Percentiles rank a stretch among this genome's conserved stretches.
These are phyloP conservation scores for Boehmeria nivea DNA, from an alignment of 306 rosid species.

Conservation along the genomic window DNA sequence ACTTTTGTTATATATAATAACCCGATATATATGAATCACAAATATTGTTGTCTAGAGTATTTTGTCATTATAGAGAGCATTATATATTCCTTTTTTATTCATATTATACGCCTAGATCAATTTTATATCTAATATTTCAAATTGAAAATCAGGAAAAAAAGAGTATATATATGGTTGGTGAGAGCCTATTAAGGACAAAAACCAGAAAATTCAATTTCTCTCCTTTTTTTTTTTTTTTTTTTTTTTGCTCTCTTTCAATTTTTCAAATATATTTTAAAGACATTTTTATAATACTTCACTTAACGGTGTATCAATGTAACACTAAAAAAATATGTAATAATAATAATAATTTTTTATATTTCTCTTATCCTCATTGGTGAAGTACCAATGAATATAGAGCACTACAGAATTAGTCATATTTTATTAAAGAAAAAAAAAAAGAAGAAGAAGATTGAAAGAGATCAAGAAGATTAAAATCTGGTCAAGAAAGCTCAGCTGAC, in stretches of 20 bases:
- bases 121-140: not conserved
- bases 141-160: slow-evolving; percentile 5
- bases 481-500: slow-evolving; percentile 45
- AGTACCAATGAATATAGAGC: no score
- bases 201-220: not conserved
- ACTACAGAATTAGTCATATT: no score
- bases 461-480: not conserved
- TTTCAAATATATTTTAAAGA: no score
- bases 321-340: no score
- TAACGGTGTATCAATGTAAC: no score
- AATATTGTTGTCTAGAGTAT: no score
- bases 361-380: no score
- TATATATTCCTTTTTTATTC: not conserved
- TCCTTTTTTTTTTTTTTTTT: not conserved
- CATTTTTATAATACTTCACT: no score
- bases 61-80: not conserved
- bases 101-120: not conserved
- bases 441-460: not conserved
- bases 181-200: slow-evolving; percentile 15
- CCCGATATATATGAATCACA: not conserved
- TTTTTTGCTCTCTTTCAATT: no score
- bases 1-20: not conserved
- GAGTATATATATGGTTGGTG: slow-evolving; percentile 23
- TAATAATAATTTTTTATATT: no score
- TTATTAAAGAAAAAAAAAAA: not conserved